A percentile compares a stretch with the other conserved stretches of the same genome.
phyloP scores from a whole-genome alignment of 2,329 filamentous ascomycete genomes.

The Clonostachys rosea region DNA sequence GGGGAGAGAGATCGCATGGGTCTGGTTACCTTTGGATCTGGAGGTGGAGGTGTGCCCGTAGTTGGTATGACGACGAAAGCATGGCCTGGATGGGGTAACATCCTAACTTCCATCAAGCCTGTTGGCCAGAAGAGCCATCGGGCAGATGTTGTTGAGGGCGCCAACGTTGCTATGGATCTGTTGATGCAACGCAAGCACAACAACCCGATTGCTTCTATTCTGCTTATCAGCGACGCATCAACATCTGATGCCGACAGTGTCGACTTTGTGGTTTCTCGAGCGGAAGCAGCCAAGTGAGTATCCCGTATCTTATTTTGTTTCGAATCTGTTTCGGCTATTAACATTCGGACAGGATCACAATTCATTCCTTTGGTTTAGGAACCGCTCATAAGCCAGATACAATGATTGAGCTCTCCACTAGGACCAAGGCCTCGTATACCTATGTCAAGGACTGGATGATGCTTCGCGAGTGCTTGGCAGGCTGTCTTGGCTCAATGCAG shows the following conservation, averaged over 20 bases:
- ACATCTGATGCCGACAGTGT: conserved; percentile 93
- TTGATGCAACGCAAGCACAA: conserved; percentile 96
- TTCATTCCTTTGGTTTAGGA: conserved; percentile 93
- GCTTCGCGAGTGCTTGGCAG: conserved; percentile 91
- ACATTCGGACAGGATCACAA: conserved; percentile 56
- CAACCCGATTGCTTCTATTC: conserved; percentile 91
- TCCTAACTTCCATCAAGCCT: conserved; percentile 82
- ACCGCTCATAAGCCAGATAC: conserved; percentile 98
- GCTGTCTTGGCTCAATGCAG: conserved; percentile 87
- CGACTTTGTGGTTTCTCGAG: conserved; percentile 94
- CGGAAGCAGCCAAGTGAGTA: conserved; percentile 77
- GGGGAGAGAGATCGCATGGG: conserved; percentile 96
- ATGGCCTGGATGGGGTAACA: conserved; percentile 87
- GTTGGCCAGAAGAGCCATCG: conserved; percentile 95
- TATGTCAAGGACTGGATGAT: conserved; percentile 99
- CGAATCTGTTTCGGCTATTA: background rate
- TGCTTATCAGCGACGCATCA: conserved; percentile 95
- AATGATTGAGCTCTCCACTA: conserved; percentile 93
- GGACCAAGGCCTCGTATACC: conserved; percentile 94
- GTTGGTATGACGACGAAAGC: conserved; percentile 98
- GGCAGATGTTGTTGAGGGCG: conserved; percentile 94
- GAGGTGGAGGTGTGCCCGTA: conserved; percentile 84
- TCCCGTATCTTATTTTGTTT: background rate
- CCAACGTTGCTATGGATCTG: conserved; percentile 96
- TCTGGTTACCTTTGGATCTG: conserved; percentile 93